Base-by-base conservation (phyloP, 2,329 filamentous ascomycete genomes). In the Drechslera avenae region DNA sequence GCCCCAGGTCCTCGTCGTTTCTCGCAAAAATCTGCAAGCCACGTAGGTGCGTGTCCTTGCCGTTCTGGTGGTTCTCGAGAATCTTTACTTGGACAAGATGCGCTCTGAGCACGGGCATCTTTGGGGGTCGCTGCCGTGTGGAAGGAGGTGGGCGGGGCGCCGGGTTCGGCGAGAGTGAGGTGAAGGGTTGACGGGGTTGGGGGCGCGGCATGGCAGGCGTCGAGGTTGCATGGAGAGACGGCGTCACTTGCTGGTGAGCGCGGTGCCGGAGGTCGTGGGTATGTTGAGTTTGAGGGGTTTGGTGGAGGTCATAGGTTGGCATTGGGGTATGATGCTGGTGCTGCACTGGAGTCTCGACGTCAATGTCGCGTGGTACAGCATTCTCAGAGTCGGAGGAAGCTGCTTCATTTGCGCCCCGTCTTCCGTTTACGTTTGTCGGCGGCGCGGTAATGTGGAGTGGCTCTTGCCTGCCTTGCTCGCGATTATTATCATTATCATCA, bases 21-120 rank as follows among this genome's bases (percentile, higher is more conserved):
- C 70, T 62, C 3, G 84, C 81, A 66, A 86, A 99, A 8, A 97
- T 88, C 76, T 96, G 95, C 73, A 99, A 83, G 2, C 91, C 93
- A 13, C 94, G 83, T 18, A 99, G 83, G 78, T 99, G 94, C n/a
- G 94, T 99, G 72, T 99, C 94, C 73, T 99, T 99, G 58, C 94
- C 94, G 72, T 99, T 99, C 76, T 99, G 94, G 73, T 99, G 94
- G 69, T 99, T 99, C 76, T 97, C 94, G 43, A 93, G 83, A 40
- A 99, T 87, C 60, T 89, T 86, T 67, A 97, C 86, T 73, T 97
- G 92, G 21, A 99, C 81, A 23, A 97, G 85, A 76, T 93, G 96
- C 13, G 90, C 91, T 53, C 92, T 86, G 14, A 97, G 83, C 1
- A 92, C 89, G 63, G 78, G 78, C 86, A 88, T 33, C 83, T 88